phyloP scores from a whole-genome alignment of 148 eudicot species.

The Cornus controversa region DNA sequence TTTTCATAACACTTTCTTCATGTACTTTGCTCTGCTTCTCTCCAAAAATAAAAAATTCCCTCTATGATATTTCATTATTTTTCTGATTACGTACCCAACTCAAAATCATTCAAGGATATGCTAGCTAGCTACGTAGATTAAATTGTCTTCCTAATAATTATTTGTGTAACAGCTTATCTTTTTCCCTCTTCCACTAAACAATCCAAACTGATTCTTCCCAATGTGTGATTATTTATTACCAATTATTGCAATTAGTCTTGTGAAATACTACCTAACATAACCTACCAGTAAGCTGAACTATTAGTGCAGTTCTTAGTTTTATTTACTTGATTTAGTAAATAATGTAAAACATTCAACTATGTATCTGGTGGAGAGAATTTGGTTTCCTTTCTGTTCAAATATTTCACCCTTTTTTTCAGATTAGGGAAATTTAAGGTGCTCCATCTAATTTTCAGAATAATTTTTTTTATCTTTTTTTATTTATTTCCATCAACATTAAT shows the following conservation, averaged over 20 bases:
- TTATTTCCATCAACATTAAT: no score
- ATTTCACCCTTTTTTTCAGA: no score
- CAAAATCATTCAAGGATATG: not conserved
- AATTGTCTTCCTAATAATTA: not conserved
- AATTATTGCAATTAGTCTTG: not conserved
- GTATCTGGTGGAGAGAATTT: no score
- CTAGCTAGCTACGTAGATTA: not conserved
- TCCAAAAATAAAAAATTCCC: no score
- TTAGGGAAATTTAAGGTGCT: no score
- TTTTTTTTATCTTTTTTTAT: no score
- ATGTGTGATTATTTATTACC: not conserved
- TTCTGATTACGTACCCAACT: not conserved
- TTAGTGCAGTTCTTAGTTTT: not conserved
- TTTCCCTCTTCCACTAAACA: not conserved
- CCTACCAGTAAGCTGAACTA: not conserved
- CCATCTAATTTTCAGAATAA: no score
- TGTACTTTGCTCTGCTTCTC: constrained; percentile 1
- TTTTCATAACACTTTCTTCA: not conserved
- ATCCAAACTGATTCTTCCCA: not conserved
- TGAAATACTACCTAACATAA: not conserved
- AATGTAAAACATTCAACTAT: not conserved
- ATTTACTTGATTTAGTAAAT: not conserved
- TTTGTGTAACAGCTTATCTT: not conserved
- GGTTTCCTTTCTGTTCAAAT: no score
- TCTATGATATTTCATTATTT: not conserved